phyloP scores from a whole-genome alignment of 2,329 filamentous ascomycete species.

The Xylariaceae sp. region DNA sequence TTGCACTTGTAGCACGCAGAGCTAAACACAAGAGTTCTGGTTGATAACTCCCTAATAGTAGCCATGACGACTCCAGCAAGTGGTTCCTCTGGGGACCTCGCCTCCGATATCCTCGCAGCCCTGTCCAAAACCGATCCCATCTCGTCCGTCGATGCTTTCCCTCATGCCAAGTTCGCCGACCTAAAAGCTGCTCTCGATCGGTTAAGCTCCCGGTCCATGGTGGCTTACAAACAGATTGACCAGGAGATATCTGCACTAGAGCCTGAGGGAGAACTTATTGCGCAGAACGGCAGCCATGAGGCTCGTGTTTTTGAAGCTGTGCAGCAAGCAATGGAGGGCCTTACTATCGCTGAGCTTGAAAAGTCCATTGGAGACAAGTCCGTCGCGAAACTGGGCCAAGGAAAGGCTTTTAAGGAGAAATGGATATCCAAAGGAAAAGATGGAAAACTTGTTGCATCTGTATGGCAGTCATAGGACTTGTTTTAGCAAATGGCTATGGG shows the following conservation, averaged over 20 bases:
- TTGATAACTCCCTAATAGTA: background rate
- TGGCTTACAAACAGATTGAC: conserved; percentile 9
- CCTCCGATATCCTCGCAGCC: conserved; percentile 8
- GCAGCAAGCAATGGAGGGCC: conserved; percentile 13
- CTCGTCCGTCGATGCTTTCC: conserved; percentile 12
- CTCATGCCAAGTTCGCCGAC: conserved; percentile 8
- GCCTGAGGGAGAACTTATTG: conserved; percentile 16
- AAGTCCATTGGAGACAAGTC: conserved; percentile 73
- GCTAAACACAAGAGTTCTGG: background rate
- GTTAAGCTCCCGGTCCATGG: conserved; percentile 10
- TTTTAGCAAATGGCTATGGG: background rate
- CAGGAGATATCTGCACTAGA: conserved; percentile 13
- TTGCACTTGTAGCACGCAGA: background rate
- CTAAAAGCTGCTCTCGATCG: conserved; percentile 21
- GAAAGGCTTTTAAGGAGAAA: conserved; percentile 85
- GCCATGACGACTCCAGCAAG: conserved; percentile 6
- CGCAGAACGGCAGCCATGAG: conserved; percentile 18
- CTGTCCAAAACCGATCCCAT: conserved; percentile 7
- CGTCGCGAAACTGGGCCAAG: conserved; percentile 83
- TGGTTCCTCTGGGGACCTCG: conserved; percentile 6
- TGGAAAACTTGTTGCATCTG: conserved; percentile 17
- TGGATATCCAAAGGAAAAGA: conserved; percentile 62
- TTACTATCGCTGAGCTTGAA: conserved; percentile 26
- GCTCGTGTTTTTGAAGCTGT: conserved; percentile 19
- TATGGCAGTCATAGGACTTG: background rate